Base-by-base conservation (phyloP, 345 rosid genomes). In the Adansonia digitata region DNA sequence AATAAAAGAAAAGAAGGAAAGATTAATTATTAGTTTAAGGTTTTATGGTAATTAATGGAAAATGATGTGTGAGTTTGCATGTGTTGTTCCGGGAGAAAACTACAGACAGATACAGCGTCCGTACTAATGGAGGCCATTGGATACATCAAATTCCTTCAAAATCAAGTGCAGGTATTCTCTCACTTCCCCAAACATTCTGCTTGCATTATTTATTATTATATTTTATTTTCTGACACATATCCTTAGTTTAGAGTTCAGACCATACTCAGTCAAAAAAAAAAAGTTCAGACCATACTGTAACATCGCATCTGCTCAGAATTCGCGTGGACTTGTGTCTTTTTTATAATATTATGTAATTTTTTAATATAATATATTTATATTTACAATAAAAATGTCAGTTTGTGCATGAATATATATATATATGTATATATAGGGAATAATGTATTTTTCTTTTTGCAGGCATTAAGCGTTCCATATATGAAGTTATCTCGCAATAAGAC, bases 101-200 rank as follows among this genome's bases (percentile, higher is more conserved):
- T 80, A 77, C 94, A 94, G 98, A 94, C 98, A 79, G 98, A 94
- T 81, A 94, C 98, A 11, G 97, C 98, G 75, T 92, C 98, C 72
- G 98, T 94, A 77, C 82, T 94, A 80, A 87, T 92, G 98, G 98
- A 94, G 87, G 97, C 97, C 31, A 88, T 91, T 59, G 98, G 98
- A 37, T 94, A 94, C 88, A 94, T 92, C 79, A 92, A 94, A 77
- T 94, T 94, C 84, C 90, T 94, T 74, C 97, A 94, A 78, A 91
- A 78, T 86, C 98, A 94, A 82, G 88, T 94, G 61, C 91, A 94
- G 98, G 98, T 94, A 90, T n/a, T n/a, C n/a, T n/a, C n/a, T n/a
- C n/a, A n/a, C 29, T 1, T 2, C 6, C 67, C 29, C 43, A 29
- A 26, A 73, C 76, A 73, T 57, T 57, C 66, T n/a, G 24, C 49